Conservation (phyloP, 2,329 filamentous ascomycete genomes). For the Diaporthe citriasiana region DNA sequence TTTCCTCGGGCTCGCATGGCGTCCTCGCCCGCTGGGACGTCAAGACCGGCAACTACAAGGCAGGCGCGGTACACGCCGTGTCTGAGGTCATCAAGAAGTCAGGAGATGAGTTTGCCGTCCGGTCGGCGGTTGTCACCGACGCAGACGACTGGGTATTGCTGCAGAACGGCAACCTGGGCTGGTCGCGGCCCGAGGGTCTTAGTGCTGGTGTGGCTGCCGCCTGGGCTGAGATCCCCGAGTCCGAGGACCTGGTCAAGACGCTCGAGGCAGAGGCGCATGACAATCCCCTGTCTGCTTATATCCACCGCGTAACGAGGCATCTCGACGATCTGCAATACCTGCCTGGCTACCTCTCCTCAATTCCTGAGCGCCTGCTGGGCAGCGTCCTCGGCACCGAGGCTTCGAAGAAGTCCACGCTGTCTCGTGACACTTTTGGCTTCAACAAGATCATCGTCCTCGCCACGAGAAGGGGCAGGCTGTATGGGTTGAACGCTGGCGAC, state of each 20-base stretch:
- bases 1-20: slow-evolving; percentile 83
- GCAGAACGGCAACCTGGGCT: slow-evolving; percentile 84
- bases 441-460: slow-evolving; percentile 87
- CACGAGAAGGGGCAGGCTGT: slow-evolving; percentile 83
- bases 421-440: slow-evolving; percentile 86
- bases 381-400: slow-evolving; percentile 73
- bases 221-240: slow-evolving; percentile 83
- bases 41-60: slow-evolving; percentile 57
- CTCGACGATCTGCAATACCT: slow-evolving; percentile 82
- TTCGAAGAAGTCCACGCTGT: slow-evolving; percentile 61
- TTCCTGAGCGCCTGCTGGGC: slow-evolving; percentile 78
- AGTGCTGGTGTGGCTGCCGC: slow-evolving; percentile 83
- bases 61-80: slow-evolving; percentile 74
- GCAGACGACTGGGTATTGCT: slow-evolving; percentile 85
- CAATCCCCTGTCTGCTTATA: slow-evolving; percentile 84
- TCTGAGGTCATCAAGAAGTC: slow-evolving; percentile 86
- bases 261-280: slow-evolving; percentile 89
- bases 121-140: slow-evolving; percentile 78
- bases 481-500: slow-evolving; percentile 83
- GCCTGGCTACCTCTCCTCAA: slow-evolving; percentile 77
- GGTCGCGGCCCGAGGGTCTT: slow-evolving; percentile 86
- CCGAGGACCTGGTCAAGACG: slow-evolving; percentile 82
- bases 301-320: slow-evolving; percentile 89
- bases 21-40: slow-evolving; percentile 81
- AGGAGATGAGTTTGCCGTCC: slow-evolving; percentile 78